These are phyloP conservation scores for Rhizomucor miehei DNA, from an alignment of 371 early-diverging fungal genomes.

Conservation along the genomic window DNA sequence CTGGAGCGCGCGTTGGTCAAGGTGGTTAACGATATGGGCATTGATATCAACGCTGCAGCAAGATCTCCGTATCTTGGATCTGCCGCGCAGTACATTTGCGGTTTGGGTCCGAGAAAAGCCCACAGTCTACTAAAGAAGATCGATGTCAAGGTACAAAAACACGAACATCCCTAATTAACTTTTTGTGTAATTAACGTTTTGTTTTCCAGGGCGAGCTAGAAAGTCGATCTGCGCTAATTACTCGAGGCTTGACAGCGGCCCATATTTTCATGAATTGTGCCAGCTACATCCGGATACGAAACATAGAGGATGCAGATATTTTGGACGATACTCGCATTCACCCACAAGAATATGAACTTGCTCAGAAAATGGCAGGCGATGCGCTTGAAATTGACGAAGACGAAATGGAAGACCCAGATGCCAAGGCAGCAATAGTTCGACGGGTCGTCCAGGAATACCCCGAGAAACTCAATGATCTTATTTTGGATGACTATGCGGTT, in stretches of 20 bases:
- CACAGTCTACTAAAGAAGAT: conserved; percentile 61
- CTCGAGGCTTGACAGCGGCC: conserved; percentile 62
- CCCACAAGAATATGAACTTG: conserved; percentile 92
- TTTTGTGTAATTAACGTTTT: neutral
- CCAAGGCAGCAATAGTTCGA: conserved; percentile 53
- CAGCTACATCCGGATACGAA: conserved; percentile 82
- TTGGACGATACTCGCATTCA: conserved; percentile 96
- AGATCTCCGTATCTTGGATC: conserved; percentile 65
- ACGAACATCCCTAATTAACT: neutral
- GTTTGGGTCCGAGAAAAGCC: conserved; percentile 95
- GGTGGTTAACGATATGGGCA: conserved; percentile 82
- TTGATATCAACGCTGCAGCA: conserved; percentile 84
- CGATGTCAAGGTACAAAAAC: conserved; percentile 24
- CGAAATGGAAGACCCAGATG: conserved; percentile 70
- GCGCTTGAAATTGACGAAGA: conserved; percentile 93
- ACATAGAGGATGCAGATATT: conserved; percentile 61
- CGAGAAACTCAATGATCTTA: conserved; percentile 80
- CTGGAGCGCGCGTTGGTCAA: conserved; percentile 90
- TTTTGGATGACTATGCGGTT: conserved; percentile 88
- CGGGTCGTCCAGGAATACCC: conserved; percentile 81
- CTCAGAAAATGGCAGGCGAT: conserved; percentile 96
- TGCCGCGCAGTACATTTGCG: conserved; percentile 87
- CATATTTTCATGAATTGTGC: conserved; percentile 92
- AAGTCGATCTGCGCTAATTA: conserved; percentile 72
- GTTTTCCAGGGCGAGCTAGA: conserved; percentile 46